Evolutionary conservation across 2,329 filamentous ascomycete genomes (phyloP).

Genomic region (Colletotrichum abscissum): DNA sequence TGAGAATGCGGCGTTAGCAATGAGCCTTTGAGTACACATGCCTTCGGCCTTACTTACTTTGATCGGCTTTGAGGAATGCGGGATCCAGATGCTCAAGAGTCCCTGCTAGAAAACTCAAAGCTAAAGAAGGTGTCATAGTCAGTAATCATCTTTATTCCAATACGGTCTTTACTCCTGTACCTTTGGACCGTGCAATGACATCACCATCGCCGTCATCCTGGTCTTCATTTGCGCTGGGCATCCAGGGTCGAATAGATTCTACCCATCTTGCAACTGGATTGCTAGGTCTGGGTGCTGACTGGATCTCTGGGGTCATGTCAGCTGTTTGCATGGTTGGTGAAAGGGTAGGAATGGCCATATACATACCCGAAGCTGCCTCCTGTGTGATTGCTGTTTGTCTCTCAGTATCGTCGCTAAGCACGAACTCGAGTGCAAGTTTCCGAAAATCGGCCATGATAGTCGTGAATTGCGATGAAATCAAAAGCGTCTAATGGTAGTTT

Average conservation of each 20-base stretch:
- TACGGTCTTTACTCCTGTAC: constrained; percentile 41
- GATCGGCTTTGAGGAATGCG: constrained; percentile 60
- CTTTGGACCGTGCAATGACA: constrained; percentile 65
- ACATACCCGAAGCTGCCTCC: constrained; percentile 57
- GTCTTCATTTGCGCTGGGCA: constrained; percentile 54
- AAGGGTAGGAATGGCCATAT: neutral
- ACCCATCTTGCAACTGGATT: constrained; percentile 65
- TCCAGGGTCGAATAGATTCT: constrained; percentile 66
- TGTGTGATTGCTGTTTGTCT: constrained; percentile 53
- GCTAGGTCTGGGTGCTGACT: constrained; percentile 54
- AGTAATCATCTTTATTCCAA: neutral
- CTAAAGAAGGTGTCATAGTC: constrained; percentile 43
- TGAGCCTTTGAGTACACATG: constrained; percentile 50
- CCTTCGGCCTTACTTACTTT: constrained; percentile 50
- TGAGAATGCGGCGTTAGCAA: constrained; percentile 43
- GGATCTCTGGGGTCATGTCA: constrained; percentile 52
- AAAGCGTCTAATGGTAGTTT: neutral
- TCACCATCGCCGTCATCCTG: constrained; percentile 54
- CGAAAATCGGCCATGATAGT: constrained; percentile 60
- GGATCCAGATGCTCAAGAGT: constrained; percentile 62
- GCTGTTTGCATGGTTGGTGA: neutral
- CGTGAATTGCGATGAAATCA: neutral
- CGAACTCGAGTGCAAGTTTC: constrained; percentile 65
- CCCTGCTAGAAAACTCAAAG: constrained; percentile 66
- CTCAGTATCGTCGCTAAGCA: constrained; percentile 61